A percentile compares a stretch with the other conserved stretches of the same genome.
These are phyloP conservation scores for Lanzia echinophila DNA, from an alignment of 2,329 filamentous ascomycete genomes.

Conservation along the genomic window DNA sequence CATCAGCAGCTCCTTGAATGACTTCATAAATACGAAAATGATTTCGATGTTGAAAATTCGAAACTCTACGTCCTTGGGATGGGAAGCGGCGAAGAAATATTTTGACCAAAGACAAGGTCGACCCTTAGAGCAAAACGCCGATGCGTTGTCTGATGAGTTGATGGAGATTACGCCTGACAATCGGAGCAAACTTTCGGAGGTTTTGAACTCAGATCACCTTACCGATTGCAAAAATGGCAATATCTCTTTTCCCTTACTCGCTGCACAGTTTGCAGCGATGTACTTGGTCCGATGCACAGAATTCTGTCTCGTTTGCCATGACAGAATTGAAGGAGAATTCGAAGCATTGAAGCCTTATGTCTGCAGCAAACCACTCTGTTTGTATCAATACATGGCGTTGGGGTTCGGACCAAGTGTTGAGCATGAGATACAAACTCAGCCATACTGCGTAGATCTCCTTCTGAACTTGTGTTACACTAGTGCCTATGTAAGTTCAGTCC, in stretches of 20 bases:
- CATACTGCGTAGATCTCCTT: slow-evolving; percentile 77
- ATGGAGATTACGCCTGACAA: slow-evolving; percentile 10
- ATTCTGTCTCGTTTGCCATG: slow-evolving; percentile 82
- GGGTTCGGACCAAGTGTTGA: slow-evolving; percentile 82
- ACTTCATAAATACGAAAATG: slow-evolving; percentile 61
- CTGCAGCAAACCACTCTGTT: slow-evolving; percentile 66
- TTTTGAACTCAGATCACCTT: slow-evolving; percentile 29
- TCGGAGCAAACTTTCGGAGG: slow-evolving; percentile 17
- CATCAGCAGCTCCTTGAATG: slow-evolving; percentile 65
- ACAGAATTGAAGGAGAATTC: slow-evolving; percentile 56
- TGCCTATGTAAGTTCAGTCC: slow-evolving; percentile 21
- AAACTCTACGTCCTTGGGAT: slow-evolving; percentile 44
- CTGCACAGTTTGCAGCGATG: slow-evolving; percentile 70
- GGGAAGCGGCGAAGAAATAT: slow-evolving; percentile 54
- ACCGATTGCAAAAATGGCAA: slow-evolving; percentile 23
- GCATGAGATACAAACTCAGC: slow-evolving; percentile 72
- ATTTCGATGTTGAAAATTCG: slow-evolving; percentile 56
- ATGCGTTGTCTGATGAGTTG: slow-evolving; percentile 4
- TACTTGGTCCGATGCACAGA: slow-evolving; percentile 76
- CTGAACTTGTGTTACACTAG: slow-evolving; percentile 70
- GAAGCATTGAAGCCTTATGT: slow-evolving; percentile 73
- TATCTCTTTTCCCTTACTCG: slow-evolving; percentile 47
- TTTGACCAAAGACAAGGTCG: slow-evolving; percentile 24
- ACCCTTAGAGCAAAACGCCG: slow-evolving; percentile 13
- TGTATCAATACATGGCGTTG: slow-evolving; percentile 84